Base-by-base conservation (phyloP, 805 yeast genomes). In the Wickerhamiella hasegawae region DNA sequence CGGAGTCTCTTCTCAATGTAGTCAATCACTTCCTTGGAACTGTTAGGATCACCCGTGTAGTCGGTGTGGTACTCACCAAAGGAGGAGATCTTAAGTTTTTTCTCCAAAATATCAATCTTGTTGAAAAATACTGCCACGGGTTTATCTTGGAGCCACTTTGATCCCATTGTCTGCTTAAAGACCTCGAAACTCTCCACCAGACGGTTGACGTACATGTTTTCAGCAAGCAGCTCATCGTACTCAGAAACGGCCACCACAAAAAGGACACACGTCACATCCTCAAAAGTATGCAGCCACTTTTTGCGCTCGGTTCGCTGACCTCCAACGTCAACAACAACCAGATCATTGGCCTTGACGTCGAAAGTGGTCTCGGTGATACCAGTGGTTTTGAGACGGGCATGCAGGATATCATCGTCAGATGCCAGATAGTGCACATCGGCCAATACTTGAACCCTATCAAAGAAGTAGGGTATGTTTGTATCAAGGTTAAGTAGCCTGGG, bases 271-370 rank as follows among this genome's bases (percentile, higher is more conserved):
- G 94, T 78, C 33, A 87, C 80, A 42, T 79, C 82, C 49, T 85
- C 90, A 57, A 90, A 90, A 52, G 94, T 82, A 57, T 90, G 92
- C 42, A 90, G 84, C 98, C 98, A 90, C 57, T 90, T 87, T 51
- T 80, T 81, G 36, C 98, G 73, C 60, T 90, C 98, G 3, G 92
- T 74, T 48, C 98, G 66, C 57, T 90, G 98, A 1, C 98, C 98
- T 35, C 98, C 98, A 3, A 95, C 97, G 63, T 90, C 98, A 30
- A 84, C 60, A 28, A 90, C 81, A 48, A 73, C 74, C 53, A 85
- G 76, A 43, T 65, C 70, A 32, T 73, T 67, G 3, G 71, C 65
- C 33, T 63, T 62, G 41, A 87, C 71, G 37, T 65, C 64, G 58
- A 90, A 85, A 36, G 65, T 69, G 4, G 90, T 78, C 54, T 87